Evolutionary conservation across 1,139 yeast genomes (phyloP).

Genomic region (Geotrichum armillariae): DNA sequence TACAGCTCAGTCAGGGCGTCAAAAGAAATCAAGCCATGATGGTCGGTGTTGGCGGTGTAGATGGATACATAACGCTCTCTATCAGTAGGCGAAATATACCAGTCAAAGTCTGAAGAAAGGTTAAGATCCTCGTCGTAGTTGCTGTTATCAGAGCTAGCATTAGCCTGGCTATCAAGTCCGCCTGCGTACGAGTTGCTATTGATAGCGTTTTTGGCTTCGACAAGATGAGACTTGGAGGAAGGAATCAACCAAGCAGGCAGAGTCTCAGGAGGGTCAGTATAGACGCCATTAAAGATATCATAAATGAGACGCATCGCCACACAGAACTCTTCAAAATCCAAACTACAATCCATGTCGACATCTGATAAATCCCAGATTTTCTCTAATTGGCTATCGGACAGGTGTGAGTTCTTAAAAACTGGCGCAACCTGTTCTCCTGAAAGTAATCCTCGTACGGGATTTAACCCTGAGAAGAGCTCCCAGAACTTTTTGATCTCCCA

Average conservation of each 20-base stretch:
- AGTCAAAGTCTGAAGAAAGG: constrained; percentile 74
- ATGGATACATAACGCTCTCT: constrained; percentile 75
- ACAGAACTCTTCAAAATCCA: constrained; percentile 97
- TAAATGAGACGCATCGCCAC: constrained; percentile 94
- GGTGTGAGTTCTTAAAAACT: constrained; percentile 84
- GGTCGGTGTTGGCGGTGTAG: constrained; percentile 72
- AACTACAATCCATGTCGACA: constrained; percentile 84
- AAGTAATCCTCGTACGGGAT: constrained; percentile 74
- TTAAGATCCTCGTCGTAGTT: constrained; percentile 56
- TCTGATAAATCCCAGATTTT: constrained; percentile 92
- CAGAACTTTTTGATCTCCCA: constrained; percentile 96
- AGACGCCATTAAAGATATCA: constrained; percentile 81
- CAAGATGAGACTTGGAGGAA: constrained; percentile 77
- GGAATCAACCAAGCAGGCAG: constrained; percentile 94
- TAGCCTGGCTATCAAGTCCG: constrained; percentile 21
- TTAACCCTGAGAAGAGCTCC: constrained; percentile 91
- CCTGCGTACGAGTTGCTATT: constrained; percentile 15
- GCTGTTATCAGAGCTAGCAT: constrained; percentile 23
- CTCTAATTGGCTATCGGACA: constrained; percentile 71
- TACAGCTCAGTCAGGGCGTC: constrained; percentile 71
- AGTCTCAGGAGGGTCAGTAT: constrained; percentile 59
- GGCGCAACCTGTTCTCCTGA: constrained; percentile 84
- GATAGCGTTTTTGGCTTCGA: constrained; percentile 76
- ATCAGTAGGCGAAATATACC: constrained; percentile 95
- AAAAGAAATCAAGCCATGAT: constrained; percentile 79